phyloP scores from a whole-genome alignment of 2,329 filamentous ascomycete genomes.

The Fusarium paranaense region DNA sequence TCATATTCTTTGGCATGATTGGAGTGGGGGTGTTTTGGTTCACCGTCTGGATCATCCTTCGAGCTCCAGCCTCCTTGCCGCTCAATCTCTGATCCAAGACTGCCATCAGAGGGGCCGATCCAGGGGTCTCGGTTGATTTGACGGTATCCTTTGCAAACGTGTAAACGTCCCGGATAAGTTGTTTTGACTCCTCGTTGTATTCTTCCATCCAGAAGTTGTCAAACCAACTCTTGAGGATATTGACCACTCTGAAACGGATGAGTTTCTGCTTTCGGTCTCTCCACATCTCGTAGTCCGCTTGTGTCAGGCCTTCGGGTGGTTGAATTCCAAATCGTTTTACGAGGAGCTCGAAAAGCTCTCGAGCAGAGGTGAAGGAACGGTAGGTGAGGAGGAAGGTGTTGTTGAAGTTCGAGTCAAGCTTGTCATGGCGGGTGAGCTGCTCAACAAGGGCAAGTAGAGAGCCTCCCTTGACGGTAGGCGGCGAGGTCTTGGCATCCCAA shows the following conservation, averaged over 20 bases:
- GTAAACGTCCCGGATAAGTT: slow-evolving; percentile 89
- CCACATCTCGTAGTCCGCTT: slow-evolving; percentile 86
- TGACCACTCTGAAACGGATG: slow-evolving; percentile 95
- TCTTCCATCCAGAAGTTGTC: slow-evolving; percentile 99
- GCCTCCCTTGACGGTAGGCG: slow-evolving; percentile 85
- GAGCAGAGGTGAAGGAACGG: slow-evolving; percentile 90
- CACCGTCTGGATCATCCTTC: slow-evolving; percentile 87
- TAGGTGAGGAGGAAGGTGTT: slow-evolving; percentile 98
- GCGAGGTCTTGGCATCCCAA: slow-evolving; percentile 85
- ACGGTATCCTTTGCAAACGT: slow-evolving; percentile 92
- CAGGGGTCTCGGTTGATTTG: slow-evolving; percentile 92
- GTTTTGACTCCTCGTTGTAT: slow-evolving; percentile 82
- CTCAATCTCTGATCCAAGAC: slow-evolving; percentile 89
- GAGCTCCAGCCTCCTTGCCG: slow-evolving; percentile 87
- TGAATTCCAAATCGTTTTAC: slow-evolving; percentile 94
- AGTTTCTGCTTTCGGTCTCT: slow-evolving; percentile 94
- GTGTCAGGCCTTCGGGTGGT: slow-evolving; percentile 83
- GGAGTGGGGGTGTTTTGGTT: slow-evolving; percentile 85
- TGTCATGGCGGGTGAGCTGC: slow-evolving; percentile 95
- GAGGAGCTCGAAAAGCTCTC: slow-evolving; percentile 91
- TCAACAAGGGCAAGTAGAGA: slow-evolving; percentile 91
- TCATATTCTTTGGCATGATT: slow-evolving; percentile 99
- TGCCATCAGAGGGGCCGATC: slow-evolving; percentile 84
- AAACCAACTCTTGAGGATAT: slow-evolving; percentile 98
- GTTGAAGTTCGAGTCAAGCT: slow-evolving; percentile 94